Evolutionary conservation across 306 rosid genomes (phyloP), one percentile per base, ranked within the genome.

Genomic region (Malus sieversii): DNA sequence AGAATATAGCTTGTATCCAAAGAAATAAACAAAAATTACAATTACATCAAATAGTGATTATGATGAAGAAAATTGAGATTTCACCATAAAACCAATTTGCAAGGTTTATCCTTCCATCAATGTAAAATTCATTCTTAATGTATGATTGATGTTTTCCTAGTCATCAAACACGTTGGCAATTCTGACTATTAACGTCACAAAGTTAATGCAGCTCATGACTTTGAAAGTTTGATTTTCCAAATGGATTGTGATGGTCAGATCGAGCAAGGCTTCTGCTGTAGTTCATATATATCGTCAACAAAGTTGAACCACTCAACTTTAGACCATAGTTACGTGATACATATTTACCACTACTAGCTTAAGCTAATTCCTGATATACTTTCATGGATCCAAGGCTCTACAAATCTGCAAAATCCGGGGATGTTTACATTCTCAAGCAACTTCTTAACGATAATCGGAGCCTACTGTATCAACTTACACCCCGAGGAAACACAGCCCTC

Each of bases 341-440:
- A 8, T 40, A 40, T 9, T 40, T 40, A 40, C 45, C 11, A 40
- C 44, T 40, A 40, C 44, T 2, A 35, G 40, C 45, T 40, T 35
- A 35, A 40, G 45, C 11, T 9, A 40, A 40, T 40, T 40, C 4
- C 14, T 23, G 2, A 18, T 4, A 25, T 12, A 66, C 38, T 32
- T 16, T 46, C 48, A 66, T 66, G 70, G 70, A 35, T 66, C 70
- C 70, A 66, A 74, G 70, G 70, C 70, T 74, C 22, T 42, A 62
- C 45, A 70, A 27, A 70, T 46, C 23, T 66, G 70, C 70, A 32
- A 66, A 66, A 35, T 66, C 51, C 18, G 70, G 70, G 23, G 27
- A 66, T 38, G 48, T 66, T 66, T 16, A 23, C 70, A 33, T 66
- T 16, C 70, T 66, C 48, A 35, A 66, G 19, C 27, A 20, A 66